Base-by-base conservation (phyloP, 495 filamentous ascomycete species). In the Penicillium odoratum region DNA sequence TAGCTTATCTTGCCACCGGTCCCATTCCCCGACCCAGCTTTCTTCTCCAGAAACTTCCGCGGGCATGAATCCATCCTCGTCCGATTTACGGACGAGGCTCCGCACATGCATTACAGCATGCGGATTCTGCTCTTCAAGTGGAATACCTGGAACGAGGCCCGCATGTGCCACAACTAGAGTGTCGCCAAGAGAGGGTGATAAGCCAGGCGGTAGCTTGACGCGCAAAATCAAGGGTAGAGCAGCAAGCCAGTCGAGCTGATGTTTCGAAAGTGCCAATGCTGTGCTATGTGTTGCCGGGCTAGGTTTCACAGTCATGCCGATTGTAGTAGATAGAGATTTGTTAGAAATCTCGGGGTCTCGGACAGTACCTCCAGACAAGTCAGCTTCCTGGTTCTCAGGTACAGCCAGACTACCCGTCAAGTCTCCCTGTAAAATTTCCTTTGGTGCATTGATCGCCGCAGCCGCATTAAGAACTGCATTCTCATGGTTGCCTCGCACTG, bases 401-500 rank as follows among this genome's bases (percentile, higher is more conserved):
- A 7, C 38, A 5, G 13, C 3, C 38, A 13, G 15, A 4, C 13
- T 16, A n/a, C 38, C 38, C 15, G 13, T 15, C n/a, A 40, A 15
- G 38, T 13, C 15, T 40, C 1, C 38, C 13, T 40, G 38, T 13
- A n/a, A 15, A 13, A 11, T 16, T 7, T 40, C 38, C 11, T 13
- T 6, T 16, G 38, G 15, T 2, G 38, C 38, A 5, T 7, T 40
- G 15, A 68, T 57, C n/a, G 61, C 55, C 15, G 46, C 55, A n/a
- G 60, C 56, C 9, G 66, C 64, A 53, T 65, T 49, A 11, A 93
- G 75, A 25, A 93, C 79, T 13, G 83, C 79, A 65, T 96, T 89
- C 62, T 96, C 92, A 71, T 95, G 90, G 71, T 96, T 96, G 16
- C 92, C 92, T 46, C 92, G 79, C 6, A 95, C 89, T 44, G 81